Evolutionary conservation across 108 stramenopile genomes (phyloP).

Genomic region (Pinguiococcus pyrenoidosus): DNA sequence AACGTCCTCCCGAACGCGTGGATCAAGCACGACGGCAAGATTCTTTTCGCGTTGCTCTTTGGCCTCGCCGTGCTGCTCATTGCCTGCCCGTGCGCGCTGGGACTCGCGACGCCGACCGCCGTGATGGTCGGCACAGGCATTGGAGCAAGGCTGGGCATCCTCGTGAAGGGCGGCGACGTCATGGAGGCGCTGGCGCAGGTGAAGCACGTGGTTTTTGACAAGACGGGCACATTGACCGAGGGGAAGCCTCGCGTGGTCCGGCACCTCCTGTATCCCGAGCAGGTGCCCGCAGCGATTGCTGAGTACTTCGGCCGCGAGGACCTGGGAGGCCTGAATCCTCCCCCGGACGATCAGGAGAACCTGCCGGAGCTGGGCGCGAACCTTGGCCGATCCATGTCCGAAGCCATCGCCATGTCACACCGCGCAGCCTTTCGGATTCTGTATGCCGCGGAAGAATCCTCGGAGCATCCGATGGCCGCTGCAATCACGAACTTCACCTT

Average conservation of each 20-base stretch:
- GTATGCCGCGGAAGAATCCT: too few relatives aligned
- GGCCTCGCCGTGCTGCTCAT: conserved; percentile 26
- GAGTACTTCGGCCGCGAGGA: too few relatives aligned
- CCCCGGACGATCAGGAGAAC: too few relatives aligned
- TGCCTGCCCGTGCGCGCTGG: conserved; percentile 33
- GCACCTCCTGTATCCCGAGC: too few relatives aligned
- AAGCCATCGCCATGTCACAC: too few relatives aligned
- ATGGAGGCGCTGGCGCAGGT: conserved; percentile 62
- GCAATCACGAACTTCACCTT: too few relatives aligned
- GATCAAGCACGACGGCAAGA: conserved; percentile 14
- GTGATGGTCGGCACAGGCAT: conserved; percentile 46
- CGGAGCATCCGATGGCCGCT: too few relatives aligned
- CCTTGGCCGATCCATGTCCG: too few relatives aligned
- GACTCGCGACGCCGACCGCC: conserved; percentile 31
- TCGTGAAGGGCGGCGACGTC: conserved; percentile 89
- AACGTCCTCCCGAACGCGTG: conserved; percentile 17
- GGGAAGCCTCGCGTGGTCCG: conserved; percentile 47
- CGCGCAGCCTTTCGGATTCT: too few relatives aligned
- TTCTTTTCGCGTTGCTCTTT: conserved; percentile 24
- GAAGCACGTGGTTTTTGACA: conserved; percentile 80
- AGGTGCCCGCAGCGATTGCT: too few relatives aligned
- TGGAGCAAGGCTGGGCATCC: conserved; percentile 70
- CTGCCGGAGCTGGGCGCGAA: too few relatives aligned
- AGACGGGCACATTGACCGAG: conserved; percentile 90
- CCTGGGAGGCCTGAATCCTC: too few relatives aligned